Evolutionary conservation across 1,284 basidiomycete genomes (phyloP), one percentile per base, ranked within the genome.

Genomic region (Cystobasidiaceae sp.): DNA sequence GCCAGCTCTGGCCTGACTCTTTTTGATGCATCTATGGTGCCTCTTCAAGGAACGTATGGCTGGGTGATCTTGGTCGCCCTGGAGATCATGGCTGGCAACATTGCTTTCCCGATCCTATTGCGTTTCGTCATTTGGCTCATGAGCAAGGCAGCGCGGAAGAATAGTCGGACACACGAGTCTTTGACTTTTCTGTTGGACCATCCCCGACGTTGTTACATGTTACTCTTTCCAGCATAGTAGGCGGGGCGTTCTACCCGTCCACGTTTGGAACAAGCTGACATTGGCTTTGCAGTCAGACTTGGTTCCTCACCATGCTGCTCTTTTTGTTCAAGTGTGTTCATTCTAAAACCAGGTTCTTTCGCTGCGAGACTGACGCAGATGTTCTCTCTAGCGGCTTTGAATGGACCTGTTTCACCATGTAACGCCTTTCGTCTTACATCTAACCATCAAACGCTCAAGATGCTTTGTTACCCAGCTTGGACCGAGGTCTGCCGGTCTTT

Each of bases 151-250:
- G 82, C 87, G 13, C 84, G 85, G 0, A 74, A 74, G 11, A 72
- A 74, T 17, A 27, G 51, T 8, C 82, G 84, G 1, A 71, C 83
- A 0, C 82, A 85, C 66, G 90, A 96, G 78, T 91, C 92, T 0
- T 79, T 96, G 1, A 86, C 86, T 63, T 98, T 98, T 76, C 81
- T 98, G 5, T 83, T 98, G 19, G 93, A 97, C 74, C 94, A 97
- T 74, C 94, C 94, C n/a, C 84, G 93, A 23, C 84, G 93, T 66
- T 82, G 93, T 78, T 97, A 90, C 74, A 85, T 94, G 41, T 93
- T 96, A 76, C 83, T 98, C 6, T 97, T 98, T 74, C 94, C 94
- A 0, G 87, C 91, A 0, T 89, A 58, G 46, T 49, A n/a, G 32
- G 46, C 15, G 39, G 15, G 4, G 15, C 19, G 90, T n/a, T n/a